Base-by-base conservation (phyloP, 2,329 filamentous ascomycete genomes). In the Aspergillus thermomutatus region DNA sequence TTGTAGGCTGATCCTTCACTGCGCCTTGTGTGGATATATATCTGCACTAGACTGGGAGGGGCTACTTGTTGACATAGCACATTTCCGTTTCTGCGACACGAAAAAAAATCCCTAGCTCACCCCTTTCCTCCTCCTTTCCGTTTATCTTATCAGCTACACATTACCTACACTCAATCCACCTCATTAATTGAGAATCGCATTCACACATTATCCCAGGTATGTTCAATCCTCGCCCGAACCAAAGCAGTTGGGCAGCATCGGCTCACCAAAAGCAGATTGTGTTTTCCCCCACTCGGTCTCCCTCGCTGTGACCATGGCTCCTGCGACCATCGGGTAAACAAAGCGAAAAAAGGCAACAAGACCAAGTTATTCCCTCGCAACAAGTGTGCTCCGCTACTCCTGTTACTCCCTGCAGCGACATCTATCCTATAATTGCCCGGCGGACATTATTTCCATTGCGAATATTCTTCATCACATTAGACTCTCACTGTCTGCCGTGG, bases 311-410 rank as follows among this genome's bases (percentile, higher is more conserved):
- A 55, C 53, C 56, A 53, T 54, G 55, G 55, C 28, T 52, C 55
- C 52, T 43, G 23, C 49, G 26, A 48, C 52, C 55, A 55, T 45
- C 55, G 52, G 52, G 58, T 60, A 57, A 60, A 60, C 58, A 60
- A 60, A 58, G 53, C 56, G 28, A 56, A 59, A 59, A 57, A 54
- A 52, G 52, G 34, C 49, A 53, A 54, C 34, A 50, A 53, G 45
- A 50, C 17, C 31, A 43, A 28, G 19, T 27, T 19, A 17, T 34
- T 40, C 34, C 23, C 19, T 19, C 34, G 26, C 47, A 21, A 50
- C 53, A 7, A 45, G 9, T 28, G 21, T 5, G 21, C 21, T 28
- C 17, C 27, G 28, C 14, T 45, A 14, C 25, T 48, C 43, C 6
- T 28, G 17, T 37, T 37, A 37, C 40, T 28, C 14, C 23, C 40